A percentile compares a stretch with the other conserved stretches of the same genome.
phyloP scores from a whole-genome alignment of 495 filamentous ascomycete genomes.

The Pyrenopolyporus hunteri region DNA sequence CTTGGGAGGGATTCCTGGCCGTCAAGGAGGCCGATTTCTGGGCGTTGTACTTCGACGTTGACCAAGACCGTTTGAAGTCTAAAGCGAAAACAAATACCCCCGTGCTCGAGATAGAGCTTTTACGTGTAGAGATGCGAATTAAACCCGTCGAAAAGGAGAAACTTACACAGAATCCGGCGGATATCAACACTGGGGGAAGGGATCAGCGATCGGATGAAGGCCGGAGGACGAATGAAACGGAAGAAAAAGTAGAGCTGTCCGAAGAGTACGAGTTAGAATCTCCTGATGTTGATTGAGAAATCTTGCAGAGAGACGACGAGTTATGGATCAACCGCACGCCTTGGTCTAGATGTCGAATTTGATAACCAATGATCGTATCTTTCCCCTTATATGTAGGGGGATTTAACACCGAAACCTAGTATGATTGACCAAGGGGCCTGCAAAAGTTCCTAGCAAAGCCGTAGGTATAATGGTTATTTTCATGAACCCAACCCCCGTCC shows the following conservation, averaged over 20 bases:
- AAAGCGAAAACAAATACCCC: slow-evolving; percentile 42
- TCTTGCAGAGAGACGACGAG: not conserved
- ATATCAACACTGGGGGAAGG: not conserved
- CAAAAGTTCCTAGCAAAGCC: no score
- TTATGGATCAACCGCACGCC: not conserved
- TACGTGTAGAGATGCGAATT: slow-evolving; percentile 49
- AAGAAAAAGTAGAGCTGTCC: not conserved
- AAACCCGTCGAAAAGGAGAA: slow-evolving; percentile 17
- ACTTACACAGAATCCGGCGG: not conserved
- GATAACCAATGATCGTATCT: no score
- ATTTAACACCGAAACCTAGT: no score
- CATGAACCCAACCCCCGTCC: no score
- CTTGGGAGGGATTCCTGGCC: slow-evolving; percentile 59
- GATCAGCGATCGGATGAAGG: not conserved
- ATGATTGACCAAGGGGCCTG: no score
- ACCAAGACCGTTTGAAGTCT: slow-evolving; percentile 49
- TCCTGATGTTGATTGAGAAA: slow-evolving; percentile 25
- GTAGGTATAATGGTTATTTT: no score
- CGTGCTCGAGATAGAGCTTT: slow-evolving; percentile 51
- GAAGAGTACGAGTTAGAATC: slow-evolving; percentile 3
- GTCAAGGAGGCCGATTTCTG: slow-evolving; percentile 53
- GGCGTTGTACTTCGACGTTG: slow-evolving; percentile 57
- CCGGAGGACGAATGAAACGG: not conserved
- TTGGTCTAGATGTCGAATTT: not conserved
- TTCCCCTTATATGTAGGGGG: no score